Evolutionary conservation across 176 grass and related monocot genomes (phyloP), one percentile per base, ranked within the genome.

Genomic region (Ananas comosus): DNA sequence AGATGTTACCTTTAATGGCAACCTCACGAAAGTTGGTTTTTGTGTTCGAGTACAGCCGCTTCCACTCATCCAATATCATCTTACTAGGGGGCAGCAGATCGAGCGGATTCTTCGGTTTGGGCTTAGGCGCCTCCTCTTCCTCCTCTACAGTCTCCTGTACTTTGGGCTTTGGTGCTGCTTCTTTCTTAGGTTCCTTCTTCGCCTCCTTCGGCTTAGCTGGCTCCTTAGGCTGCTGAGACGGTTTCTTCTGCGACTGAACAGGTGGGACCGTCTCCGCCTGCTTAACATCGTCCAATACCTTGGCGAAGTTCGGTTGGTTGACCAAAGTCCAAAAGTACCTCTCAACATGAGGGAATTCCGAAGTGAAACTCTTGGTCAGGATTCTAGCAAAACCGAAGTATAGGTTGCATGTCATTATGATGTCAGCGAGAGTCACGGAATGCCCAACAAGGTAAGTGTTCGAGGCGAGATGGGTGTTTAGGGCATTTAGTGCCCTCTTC

Each of bases 1-100:
- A 22, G 27, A 49, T 1, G 9, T 5, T 81, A 96, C 91, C 88
- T 88, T 91, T 96, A 49, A 91, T 91, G 51, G 91, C 88, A 74
- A 96, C 85, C 77, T 91, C 91, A 1, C 69, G 88, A 76, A 91
- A 96, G 61, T 96, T 96, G 47, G 88, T 96, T 70, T 96, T 91
- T 0, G 85, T 96, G 72, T 96, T 96, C 1, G 91, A 91, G 67
- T 96, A 91, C 3, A 96, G 11, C 65, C 85, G 85, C 83, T 96
- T 96, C 91, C 91, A 96, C 48, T 96, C 91, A 68, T 96, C 91
- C 29, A 96, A 82, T 63, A 96, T 66, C 91, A 96, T 96, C 74
- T 83, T 91, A 66, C 91, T 96, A 12, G 88, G 88, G 25, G 91
- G 88, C 21, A 96, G 83, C 80, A 86, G 69, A 72, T 96, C 91